Evolutionary conservation across 202 grass and related monocot species (phyloP).

Genomic region (Panicum hallii): DNA sequence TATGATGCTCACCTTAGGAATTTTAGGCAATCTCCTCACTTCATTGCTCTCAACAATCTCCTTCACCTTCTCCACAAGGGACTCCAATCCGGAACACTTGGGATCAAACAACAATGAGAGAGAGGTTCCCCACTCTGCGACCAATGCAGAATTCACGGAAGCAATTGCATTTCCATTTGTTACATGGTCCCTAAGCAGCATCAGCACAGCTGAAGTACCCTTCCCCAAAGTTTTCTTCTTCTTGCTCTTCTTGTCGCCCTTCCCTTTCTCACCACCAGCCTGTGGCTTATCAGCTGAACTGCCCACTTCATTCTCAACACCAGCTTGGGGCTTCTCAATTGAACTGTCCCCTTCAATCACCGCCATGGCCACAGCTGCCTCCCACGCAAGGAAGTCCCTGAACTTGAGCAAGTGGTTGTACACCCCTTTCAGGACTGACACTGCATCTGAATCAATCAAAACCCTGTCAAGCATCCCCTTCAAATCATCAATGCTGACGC

Average conservation of each 20-base stretch:
- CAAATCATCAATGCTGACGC: slow-evolving; percentile 44
- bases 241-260: slow-evolving; percentile 76
- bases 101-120: slow-evolving; percentile 76
- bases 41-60: slow-evolving; percentile 99
- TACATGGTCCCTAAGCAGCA: slow-evolving; percentile 68
- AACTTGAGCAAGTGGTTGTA: slow-evolving; percentile 79
- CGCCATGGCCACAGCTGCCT: slow-evolving; percentile 73
- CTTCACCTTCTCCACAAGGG: slow-evolving; percentile 75
- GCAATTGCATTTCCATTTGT: slow-evolving; percentile 43
- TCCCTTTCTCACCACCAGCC: slow-evolving; percentile 45
- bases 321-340: slow-evolving; percentile 64
- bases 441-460: slow-evolving; percentile 54
- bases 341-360: slow-evolving; percentile 63
- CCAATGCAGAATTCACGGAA: slow-evolving; percentile 44
- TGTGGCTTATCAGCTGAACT: slow-evolving; percentile 61
- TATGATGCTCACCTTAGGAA: slow-evolving; percentile 81
- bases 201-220: slow-evolving; percentile 71
- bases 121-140: slow-evolving; percentile 60
- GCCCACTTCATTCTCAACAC: slow-evolving; percentile 39
- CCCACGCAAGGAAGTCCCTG: slow-evolving; percentile 81
- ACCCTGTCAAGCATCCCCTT: slow-evolving; percentile 52
- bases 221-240: slow-evolving; percentile 96
- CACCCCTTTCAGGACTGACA: slow-evolving; percentile 54
- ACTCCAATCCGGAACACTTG: slow-evolving; percentile 58
- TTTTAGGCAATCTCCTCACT: slow-evolving; percentile 96